Evolutionary conservation across 371 early-diverging fungal species (phyloP).

Genomic region (Quaeritorhiza haematococci): DNA sequence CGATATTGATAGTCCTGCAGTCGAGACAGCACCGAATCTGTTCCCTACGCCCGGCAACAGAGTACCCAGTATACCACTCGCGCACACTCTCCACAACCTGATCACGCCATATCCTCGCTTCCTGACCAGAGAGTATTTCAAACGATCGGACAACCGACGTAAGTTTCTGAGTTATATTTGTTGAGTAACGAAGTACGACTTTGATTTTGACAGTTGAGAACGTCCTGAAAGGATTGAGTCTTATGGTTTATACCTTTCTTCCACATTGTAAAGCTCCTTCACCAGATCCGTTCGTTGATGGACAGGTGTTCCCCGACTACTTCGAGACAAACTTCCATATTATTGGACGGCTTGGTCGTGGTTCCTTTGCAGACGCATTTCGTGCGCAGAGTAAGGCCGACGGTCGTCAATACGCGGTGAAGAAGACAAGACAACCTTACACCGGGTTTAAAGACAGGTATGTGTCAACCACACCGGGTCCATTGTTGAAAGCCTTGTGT

Average conservation of each 20-base stretch:
- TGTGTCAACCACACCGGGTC: too few species aligned
- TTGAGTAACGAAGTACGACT: neutral
- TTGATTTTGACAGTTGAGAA: neutral
- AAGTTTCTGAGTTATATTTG: constrained; percentile 1
- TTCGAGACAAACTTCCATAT: constrained; percentile 32
- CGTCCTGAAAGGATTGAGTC: too few species aligned
- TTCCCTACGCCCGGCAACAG: neutral
- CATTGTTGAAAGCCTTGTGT: too few species aligned
- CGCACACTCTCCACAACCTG: neutral
- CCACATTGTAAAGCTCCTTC: neutral
- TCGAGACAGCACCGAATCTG: constrained; percentile 1
- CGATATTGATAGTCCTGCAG: constrained; percentile 4
- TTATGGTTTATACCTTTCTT: too few species aligned
- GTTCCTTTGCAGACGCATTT: constrained; percentile 75
- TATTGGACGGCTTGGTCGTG: constrained; percentile 56
- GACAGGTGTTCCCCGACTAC: constrained; percentile 13
- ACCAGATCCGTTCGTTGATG: neutral
- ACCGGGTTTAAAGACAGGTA: constrained; percentile 68
- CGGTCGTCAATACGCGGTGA: constrained; percentile 66
- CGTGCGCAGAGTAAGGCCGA: constrained; percentile 58
- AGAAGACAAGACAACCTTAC: constrained; percentile 65
- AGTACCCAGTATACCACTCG: neutral
- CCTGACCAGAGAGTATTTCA: constrained; percentile 11
- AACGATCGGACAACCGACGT: constrained; percentile 5
- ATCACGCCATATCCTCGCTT: constrained; percentile 11